Conservation (phyloP, 768 basidiomycete genomes). For the Neoboletus brunneissimus region DNA sequence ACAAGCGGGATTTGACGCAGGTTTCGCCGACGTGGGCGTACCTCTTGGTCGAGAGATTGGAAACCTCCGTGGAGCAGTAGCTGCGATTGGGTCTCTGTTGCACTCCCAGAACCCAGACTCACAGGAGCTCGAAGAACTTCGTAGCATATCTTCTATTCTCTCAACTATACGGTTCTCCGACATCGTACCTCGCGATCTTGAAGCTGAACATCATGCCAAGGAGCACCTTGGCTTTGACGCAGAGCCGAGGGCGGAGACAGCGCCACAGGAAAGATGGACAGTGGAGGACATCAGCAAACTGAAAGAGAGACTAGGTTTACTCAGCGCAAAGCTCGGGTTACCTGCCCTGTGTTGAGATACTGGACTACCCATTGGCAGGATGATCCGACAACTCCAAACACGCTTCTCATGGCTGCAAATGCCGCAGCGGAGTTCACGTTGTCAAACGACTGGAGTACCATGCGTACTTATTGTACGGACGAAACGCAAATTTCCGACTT, state of each 20-base stretch:
- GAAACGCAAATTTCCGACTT: neutral
- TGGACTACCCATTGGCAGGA: neutral
- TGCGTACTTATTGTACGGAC: neutral
- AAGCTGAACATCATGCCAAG: conserved; percentile 74
- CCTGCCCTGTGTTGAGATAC: conserved; percentile 9
- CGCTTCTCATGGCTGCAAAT: neutral
- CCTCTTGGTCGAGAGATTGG: conserved; percentile 80
- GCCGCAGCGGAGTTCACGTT: neutral
- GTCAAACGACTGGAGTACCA: neutral
- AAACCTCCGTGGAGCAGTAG: conserved; percentile 65
- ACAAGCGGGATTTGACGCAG: conserved; percentile 88
- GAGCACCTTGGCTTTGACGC: conserved; percentile 52
- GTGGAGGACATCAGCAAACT: conserved; percentile 41
- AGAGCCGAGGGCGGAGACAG: conserved; percentile 18
- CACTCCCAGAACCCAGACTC: conserved; percentile 25
- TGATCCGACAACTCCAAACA: neutral
- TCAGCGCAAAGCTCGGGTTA: conserved; percentile 36
- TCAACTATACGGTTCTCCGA: conserved; percentile 63
- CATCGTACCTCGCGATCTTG: conserved; percentile 69
- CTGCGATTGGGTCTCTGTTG: conserved; percentile 61
- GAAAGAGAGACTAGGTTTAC: conserved; percentile 34
- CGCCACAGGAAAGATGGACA: conserved; percentile 29
- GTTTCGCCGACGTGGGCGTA: conserved; percentile 69
- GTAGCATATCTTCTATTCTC: conserved; percentile 55
- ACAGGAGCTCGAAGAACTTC: conserved; percentile 39